Base-by-base conservation (phyloP, 768 basidiomycete genomes). In the Hebeloma cylindrosporum region DNA sequence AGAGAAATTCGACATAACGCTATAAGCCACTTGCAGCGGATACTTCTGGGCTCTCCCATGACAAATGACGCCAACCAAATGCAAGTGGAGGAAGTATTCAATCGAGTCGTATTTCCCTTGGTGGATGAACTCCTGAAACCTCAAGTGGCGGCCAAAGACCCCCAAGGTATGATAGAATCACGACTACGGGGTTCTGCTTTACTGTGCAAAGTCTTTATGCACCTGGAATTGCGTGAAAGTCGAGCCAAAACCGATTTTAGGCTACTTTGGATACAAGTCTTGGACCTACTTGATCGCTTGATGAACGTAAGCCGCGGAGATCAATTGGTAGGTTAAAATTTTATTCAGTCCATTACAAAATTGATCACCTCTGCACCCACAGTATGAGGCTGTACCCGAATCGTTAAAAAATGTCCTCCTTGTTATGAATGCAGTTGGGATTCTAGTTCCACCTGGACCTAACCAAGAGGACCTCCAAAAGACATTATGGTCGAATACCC, bases 361-460 rank as follows among this genome's bases (percentile, higher is more conserved):
- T 27, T 47, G 8, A 47, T n/a, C 6, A 14, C 21, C n/a, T 25
- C 30, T n/a, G n/a, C 16, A 7, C 25, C 47, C 23, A 16, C 55
- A 98, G 95, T 85, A 85, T 61, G 96, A 99, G 63, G 95, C 95
- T 0, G 78, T 96, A 14, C 93, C 92, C 1, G 96, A 99, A 66
- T 94, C 93, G 1, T 75, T 99, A 56, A 98, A 97, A 70, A 98
- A 98, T 59, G 89, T 95, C 37, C 69, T 99, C 11, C 77, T 98
- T 36, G 95, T 99, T 37, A 94, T 99, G 92, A 85, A 93, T 56
- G 90, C 93, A 1, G 85, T 86, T 1, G 78, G 79, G 4, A 83
- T 94, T 44, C 79, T 99, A 13, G 77, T 90, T 3, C 88, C 90
- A 3, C 66, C 63, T 5, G 60, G 67, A 30, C 76, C 82, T 46